Conservation (phyloP, 331 rosid genomes). For the Dryas integrifolia region DNA sequence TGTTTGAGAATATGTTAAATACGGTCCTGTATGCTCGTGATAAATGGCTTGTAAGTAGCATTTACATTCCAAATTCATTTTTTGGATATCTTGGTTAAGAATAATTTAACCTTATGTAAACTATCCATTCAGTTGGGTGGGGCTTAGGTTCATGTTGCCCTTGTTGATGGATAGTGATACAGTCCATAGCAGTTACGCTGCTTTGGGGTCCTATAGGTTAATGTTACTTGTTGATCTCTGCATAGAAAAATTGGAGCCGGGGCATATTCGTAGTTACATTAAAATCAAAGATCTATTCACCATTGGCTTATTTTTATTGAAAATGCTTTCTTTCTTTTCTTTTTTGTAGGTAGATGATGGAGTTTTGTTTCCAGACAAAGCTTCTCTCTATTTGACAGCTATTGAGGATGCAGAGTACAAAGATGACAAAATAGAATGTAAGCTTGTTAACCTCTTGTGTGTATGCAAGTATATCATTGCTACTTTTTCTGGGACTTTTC, state of each 20-base stretch:
- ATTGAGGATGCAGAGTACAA: slow-evolving; percentile 96
- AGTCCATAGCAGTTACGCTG: neutral
- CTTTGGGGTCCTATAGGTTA: neutral
- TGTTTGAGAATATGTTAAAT: slow-evolving; percentile 96
- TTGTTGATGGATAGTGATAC: neutral
- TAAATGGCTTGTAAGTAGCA: slow-evolving; percentile 89
- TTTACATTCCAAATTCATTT: neutral
- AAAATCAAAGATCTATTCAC: neutral
- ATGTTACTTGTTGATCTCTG: neutral
- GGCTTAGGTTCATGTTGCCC: neutral
- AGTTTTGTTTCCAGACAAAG: slow-evolving; percentile 80
- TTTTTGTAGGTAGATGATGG: slow-evolving; percentile 66
- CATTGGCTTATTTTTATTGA: neutral
- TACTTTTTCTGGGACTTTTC: neutral
- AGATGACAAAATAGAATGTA: slow-evolving; percentile 98
- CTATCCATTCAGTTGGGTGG: neutral
- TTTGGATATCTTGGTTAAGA: slow-evolving; percentile 8
- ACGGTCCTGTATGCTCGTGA: slow-evolving; percentile 95
- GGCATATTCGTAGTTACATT: neutral
- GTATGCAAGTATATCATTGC: neutral
- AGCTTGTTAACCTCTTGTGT: slow-evolving; percentile 35
- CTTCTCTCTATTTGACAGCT: slow-evolving; percentile 78
- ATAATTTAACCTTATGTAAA: neutral
- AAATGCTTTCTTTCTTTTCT: neutral
- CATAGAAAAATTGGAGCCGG: neutral